Evolutionary conservation across 78 protist species (phyloP), one percentile per base, ranked within the genome.

Genomic region (Dictyostelium firmibasis): DNA sequence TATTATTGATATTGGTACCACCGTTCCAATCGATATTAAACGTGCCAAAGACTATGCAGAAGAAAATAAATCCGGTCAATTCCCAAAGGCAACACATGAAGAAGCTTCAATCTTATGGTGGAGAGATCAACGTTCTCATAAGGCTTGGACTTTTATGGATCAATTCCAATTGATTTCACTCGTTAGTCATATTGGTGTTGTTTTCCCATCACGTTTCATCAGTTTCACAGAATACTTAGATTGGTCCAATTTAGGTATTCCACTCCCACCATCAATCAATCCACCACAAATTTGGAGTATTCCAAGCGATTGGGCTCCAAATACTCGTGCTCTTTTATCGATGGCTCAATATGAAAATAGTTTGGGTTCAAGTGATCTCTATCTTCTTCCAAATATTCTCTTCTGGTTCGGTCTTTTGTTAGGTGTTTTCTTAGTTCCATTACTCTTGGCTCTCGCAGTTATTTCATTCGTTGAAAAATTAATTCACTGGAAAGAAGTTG

Each of bases 51-150:
- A 60, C 64, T 89, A 81, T 44, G 72, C 43, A n/a, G 94, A 79
- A 14, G 94, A 89, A 50, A 81, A 60, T 67, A 50, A 70, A 44
- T 81, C 83, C 47, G 94, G 94, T 89, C 72, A 77, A 44, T 70
- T 81, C 60, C 94, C 94, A 60, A 89, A 89, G 44, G 78, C 83
- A 25, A 50, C 94, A 9, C 94, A 89, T 33, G 94, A 89, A 50
- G 87, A 89, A 23, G 94, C 94, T 9, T 89, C 94, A 20, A 60
- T 89, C 23, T 79, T 89, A 33, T 89, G 94, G 94, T 89, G 94
- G 94, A 81, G 94, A 57, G 94, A 89, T 57, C 94, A 89, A 81
- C 94, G 94, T 89, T 89, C 94, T 5, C 70, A 79, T 29, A 89
- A 89, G 38, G 94, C 94, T 20, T 89, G 94, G 94, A 81, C 94